A percentile compares a stretch with the other conserved stretches of the same genome.
phyloP scores from a whole-genome alignment of 2,329 filamentous ascomycete genomes.

The Epichloe typhina region DNA sequence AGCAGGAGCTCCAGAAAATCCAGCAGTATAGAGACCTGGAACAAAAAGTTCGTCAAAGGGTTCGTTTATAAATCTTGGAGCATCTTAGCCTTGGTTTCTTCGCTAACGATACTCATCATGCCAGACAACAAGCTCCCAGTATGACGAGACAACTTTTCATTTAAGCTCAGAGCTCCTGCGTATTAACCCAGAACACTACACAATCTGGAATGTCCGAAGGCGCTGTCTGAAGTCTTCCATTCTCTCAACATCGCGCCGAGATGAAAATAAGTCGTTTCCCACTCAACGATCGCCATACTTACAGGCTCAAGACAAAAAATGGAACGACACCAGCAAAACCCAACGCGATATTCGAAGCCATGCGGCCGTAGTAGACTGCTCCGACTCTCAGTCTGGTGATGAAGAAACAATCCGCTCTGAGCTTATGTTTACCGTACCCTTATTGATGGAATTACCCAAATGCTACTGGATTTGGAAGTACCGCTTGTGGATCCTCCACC shows the following conservation, averaged over 20 bases:
- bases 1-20: constrained; percentile 60
- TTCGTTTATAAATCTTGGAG: neutral
- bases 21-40: constrained; percentile 57
- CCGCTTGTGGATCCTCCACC: constrained; percentile 68
- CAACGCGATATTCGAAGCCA: neutral
- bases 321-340: neutral
- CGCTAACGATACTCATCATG: neutral
- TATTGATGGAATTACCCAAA: constrained; percentile 79
- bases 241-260: neutral
- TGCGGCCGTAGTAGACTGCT: neutral
- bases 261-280: neutral
- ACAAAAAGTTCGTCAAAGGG: constrained; percentile 36
- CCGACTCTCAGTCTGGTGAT: neutral
- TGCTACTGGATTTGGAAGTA: constrained; percentile 99
- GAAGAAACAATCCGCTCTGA: constrained; percentile 50
- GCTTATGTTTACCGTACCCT: constrained; percentile 67
- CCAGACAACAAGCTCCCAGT: neutral
- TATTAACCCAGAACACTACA: constrained; percentile 81
- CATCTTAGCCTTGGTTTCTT: neutral
- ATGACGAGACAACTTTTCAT: constrained; percentile 4
- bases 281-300: neutral
- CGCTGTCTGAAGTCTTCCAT: constrained; percentile 43
- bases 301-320: neutral
- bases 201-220: constrained; percentile 80
- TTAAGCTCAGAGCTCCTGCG: constrained; percentile 50